phyloP scores from a whole-genome alignment of 164 flowering plant species.

The Aristolochia fimbriata region DNA sequence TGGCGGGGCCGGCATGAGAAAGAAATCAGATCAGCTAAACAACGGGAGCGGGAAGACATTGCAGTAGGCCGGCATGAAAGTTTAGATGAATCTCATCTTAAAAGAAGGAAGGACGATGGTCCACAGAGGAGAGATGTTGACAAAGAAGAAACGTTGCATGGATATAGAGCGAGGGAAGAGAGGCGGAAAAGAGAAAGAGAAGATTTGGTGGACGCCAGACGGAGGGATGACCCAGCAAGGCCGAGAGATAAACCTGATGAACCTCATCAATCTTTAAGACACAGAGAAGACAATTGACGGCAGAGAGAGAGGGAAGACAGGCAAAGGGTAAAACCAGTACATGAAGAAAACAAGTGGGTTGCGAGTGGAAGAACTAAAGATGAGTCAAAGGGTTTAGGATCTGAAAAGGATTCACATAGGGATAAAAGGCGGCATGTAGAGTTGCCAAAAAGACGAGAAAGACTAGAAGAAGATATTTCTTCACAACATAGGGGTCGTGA shows the following conservation, averaged over 20 bases:
- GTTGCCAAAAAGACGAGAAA: constrained; percentile 50
- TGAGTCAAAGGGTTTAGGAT: constrained; percentile 36
- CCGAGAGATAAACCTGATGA: constrained; percentile 50
- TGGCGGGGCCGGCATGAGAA: constrained; percentile 56
- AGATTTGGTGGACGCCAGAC: constrained; percentile 47
- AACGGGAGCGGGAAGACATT: constrained; percentile 62
- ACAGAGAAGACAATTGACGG: constrained; percentile 60
- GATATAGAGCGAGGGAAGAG: constrained; percentile 40
- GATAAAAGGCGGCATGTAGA: constrained; percentile 49
- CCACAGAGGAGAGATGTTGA: constrained; percentile 51
- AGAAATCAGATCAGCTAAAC: constrained; percentile 34
- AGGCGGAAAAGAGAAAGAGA: constrained; percentile 72
- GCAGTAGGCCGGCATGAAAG: constrained; percentile 40
- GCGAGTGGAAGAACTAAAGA: constrained; percentile 48
- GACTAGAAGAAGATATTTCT: constrained; percentile 41
- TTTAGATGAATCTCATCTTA: constrained; percentile 44
- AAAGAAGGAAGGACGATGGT: constrained; percentile 73
- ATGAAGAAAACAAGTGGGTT: constrained; percentile 52
- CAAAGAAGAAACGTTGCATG: constrained; percentile 47
- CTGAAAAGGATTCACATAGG: constrained; percentile 52
- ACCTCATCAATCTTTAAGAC: constrained; percentile 45
- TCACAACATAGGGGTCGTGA: constrained; percentile 60
- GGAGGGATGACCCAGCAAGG: constrained; percentile 55
- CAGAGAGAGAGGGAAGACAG: constrained; percentile 58
- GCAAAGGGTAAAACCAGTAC: constrained; percentile 45